A percentile compares a stretch with the other conserved stretches of the same genome.
These are phyloP conservation scores for Rubia tinctorum DNA, from an alignment of 305 asterid species.

Conservation along the genomic window DNA sequence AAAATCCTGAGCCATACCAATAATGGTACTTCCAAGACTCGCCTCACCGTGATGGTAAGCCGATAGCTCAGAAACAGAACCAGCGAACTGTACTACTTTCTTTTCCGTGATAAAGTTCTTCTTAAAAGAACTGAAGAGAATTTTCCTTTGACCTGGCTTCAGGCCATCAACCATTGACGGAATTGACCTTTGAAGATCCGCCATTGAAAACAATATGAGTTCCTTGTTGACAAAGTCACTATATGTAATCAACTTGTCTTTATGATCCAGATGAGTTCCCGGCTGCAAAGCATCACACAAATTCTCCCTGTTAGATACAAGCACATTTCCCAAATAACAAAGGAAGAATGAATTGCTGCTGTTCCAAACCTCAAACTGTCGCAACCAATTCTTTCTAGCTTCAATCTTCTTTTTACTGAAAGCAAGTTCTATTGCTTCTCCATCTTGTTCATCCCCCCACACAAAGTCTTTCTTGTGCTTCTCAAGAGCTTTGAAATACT, in stretches of 20 bases:
- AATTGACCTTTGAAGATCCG: slow-evolving; percentile 95
- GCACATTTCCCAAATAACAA: neutral
- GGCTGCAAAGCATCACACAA: slow-evolving; percentile 51
- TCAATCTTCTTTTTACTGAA: slow-evolving; percentile 97
- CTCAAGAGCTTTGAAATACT: slow-evolving; percentile 74
- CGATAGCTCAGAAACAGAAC: slow-evolving; percentile 93
- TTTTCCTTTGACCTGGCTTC: slow-evolving; percentile 98
- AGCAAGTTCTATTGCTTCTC: slow-evolving; percentile 95
- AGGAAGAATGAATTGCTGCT: neutral
- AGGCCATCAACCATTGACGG: slow-evolving; percentile 98
- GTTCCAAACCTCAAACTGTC: slow-evolving; percentile 73
- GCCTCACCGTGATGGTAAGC: slow-evolving; percentile 98
- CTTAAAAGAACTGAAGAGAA: slow-evolving; percentile 87
- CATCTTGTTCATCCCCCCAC: slow-evolving; percentile 82
- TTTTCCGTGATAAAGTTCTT: slow-evolving; percentile 79
- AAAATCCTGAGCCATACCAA: slow-evolving; percentile 91
- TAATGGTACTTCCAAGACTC: slow-evolving; percentile 85
- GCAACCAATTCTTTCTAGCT: slow-evolving; percentile 92
- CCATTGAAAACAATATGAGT: slow-evolving; percentile 83
- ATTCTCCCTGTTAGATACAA: neutral
- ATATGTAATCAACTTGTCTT: slow-evolving; percentile 58
- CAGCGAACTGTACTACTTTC: slow-evolving; percentile 88
- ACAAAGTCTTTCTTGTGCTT: slow-evolving; percentile 86
- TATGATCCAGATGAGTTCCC: slow-evolving; percentile 85
- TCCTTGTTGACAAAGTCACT: slow-evolving; percentile 94